Base-by-base conservation (phyloP, 441 rosid species). In the Pelargonium cotyledonis region DNA sequence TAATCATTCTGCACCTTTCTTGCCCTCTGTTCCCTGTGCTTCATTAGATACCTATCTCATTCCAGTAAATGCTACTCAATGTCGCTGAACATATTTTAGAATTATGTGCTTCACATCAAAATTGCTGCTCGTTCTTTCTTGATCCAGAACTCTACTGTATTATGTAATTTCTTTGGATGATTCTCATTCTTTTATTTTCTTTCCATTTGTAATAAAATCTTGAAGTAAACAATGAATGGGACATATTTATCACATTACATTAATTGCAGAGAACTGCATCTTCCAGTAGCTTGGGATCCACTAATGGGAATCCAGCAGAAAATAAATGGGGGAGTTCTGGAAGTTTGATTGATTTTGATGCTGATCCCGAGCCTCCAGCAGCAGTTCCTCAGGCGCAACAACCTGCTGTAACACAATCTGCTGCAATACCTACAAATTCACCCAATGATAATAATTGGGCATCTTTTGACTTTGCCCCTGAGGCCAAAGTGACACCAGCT, bases 271-370 rank as follows among this genome's bases (percentile, higher is more conserved):
- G 91, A 76, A 80, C 84, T 80, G 82, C 85, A 58, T 81, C 91
- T 78, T 85, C 88, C 68, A 81, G 85, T 81, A 83, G 86, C 81
- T 79, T 89, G 83, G 89, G 82, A 58, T 81, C 97, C 63, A 65
- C 81, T 67, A 81, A 72, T 65, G 87, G 81, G 76, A 88, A 84
- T 66, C 82, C 81, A 53, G 77, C 79, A n/a, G 96, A 90, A 84
- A 87, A 79, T 72, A 92, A 89, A 73, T 21, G 74, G 76, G 88
- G 84, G 83, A 81, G 40, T 66, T 71, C 91, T 69, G 71, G 71
- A 68, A 95, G 99, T 83, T 82, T 95, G 77, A 95, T 95, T 80
- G 96, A 92, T 86, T 92, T 95, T 78, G 98, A 88, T 80, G 83
- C 92, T 74, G 92, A 87, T 79, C 90, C 95, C 21, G 91, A 82